phyloP scores from a whole-genome alignment of 2,329 filamentous ascomycete species.

The Xylaria sp. region DNA sequence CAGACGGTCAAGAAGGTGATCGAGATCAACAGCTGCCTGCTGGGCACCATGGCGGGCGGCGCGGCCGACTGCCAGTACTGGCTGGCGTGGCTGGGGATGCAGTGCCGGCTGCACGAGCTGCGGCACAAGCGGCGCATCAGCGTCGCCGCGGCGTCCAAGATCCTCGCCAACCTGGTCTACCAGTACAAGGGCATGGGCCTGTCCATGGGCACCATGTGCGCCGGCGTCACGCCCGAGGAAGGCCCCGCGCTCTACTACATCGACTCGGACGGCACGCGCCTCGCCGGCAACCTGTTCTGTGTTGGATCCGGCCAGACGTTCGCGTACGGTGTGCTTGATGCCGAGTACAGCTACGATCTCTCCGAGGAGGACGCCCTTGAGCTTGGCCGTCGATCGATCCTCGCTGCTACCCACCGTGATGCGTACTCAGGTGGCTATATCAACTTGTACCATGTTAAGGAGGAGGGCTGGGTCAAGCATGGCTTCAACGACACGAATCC shows the following conservation, averaged over 20 bases:
- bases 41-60: constrained; percentile 98
- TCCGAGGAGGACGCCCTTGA: constrained; percentile 88
- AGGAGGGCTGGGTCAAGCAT: constrained; percentile 98
- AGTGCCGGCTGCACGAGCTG: constrained; percentile 98
- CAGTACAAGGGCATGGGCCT: constrained; percentile 98
- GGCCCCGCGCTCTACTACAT: constrained; percentile 99
- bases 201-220: constrained; percentile 99
- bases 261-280: constrained; percentile 93
- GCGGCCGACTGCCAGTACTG: constrained; percentile 99
- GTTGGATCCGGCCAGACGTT: constrained; percentile 99
- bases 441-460: constrained; percentile 99
- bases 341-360: constrained; percentile 92
- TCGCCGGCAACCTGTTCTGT: constrained; percentile 96
- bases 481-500: constrained; percentile 98
- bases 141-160: constrained; percentile 96
- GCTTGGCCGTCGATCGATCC: constrained; percentile 89
- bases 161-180: constrained; percentile 98
- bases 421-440: constrained; percentile 99
- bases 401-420: constrained; percentile 96
- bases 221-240: constrained; percentile 93
- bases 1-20: constrained; percentile 99
- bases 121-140: constrained; percentile 99
- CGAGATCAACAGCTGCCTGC: constrained; percentile 92
- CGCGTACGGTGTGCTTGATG: constrained; percentile 96
- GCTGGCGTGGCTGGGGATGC: constrained; percentile 98